Base-by-base conservation (phyloP, 371 early-diverging fungal genomes). In the Lichtheimia ramosa region DNA sequence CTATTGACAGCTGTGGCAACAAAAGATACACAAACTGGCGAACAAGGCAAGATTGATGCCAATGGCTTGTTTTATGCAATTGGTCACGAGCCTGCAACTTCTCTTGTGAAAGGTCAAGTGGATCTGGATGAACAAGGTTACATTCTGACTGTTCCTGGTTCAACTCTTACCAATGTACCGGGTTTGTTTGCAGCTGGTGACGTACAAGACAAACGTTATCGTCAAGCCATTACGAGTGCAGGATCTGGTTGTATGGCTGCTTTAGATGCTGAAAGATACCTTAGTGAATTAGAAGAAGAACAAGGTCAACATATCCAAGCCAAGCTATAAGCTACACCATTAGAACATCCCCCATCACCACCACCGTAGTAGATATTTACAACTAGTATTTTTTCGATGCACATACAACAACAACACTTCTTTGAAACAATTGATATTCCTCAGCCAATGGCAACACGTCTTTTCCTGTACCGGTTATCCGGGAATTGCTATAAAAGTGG, bases 151-250 rank as follows among this genome's bases (percentile, higher is more conserved):
- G 72, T 87, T 58, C 90, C 94, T 51, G 91, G 92, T 34, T 88
- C 90, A 48, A 82, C 95, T 20, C 68, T 84, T 43, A 99, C 99
- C 54, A 90, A 77, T 66, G 72, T 97, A 50, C 81, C 82, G 52
- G 99, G 99, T 57, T 86, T 99, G 46, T 99, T 97, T 84, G 99
- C 98, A 63, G 92, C 93, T 48, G 99, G 99, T 61, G 99, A 99
- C 83, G 98, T 98, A 39, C 95, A 96, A 78, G 99, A 99, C 75
- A 92, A 90, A 74, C 88, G 80, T 43, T 99, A 98, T 81, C 89
- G 98, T 65, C 92, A 89, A 63, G 89, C 89, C 16, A 73, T 89
- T 18, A 87, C 89, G 50, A 82, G 82, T 54, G 89, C 89, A 55
- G 89, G 86, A n/a, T 79, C 77, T 27, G 97, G 98, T 51, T 97